Percentiles rank a stretch among this genome's conserved stretches.
Conservation (phyloP, 2,329 filamentous ascomycete species). For the Microcyclosporella mali region DNA sequence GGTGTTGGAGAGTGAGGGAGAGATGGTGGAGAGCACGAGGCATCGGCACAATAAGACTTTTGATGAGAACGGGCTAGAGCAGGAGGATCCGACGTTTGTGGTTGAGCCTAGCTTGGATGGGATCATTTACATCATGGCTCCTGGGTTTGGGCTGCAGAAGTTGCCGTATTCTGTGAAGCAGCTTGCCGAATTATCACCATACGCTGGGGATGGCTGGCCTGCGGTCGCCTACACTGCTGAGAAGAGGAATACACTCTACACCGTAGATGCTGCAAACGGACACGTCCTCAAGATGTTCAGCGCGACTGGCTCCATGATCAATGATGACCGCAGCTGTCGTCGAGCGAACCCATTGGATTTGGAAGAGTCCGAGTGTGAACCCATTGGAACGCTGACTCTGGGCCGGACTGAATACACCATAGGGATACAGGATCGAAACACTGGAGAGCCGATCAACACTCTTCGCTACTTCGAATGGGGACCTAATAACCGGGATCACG, state of each 20-base stretch:
- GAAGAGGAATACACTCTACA: conserved; percentile 85
- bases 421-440: conserved; percentile 68
- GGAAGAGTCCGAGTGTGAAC: conserved; percentile 66
- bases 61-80: conserved; percentile 53
- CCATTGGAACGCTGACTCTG: conserved; percentile 72
- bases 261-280: conserved; percentile 80
- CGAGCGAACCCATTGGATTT: conserved; percentile 55
- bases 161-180: conserved; percentile 74
- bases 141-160: conserved; percentile 57
- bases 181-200: conserved; percentile 72
- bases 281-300: conserved; percentile 79
- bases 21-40: conserved; percentile 87
- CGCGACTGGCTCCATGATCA: conserved; percentile 58
- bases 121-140: conserved; percentile 77
- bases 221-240: conserved; percentile 83
- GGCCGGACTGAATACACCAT: conserved; percentile 87
- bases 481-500: conserved; percentile 82
- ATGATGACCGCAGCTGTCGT: conserved; percentile 68
- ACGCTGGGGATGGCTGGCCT: conserved; percentile 61
- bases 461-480: conserved; percentile 93
- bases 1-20: conserved; percentile 75
- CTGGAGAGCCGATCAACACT: conserved; percentile 72
- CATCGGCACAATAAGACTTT: conserved; percentile 59
- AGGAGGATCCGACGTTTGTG: conserved; percentile 90
- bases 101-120: conserved; percentile 88